Evolutionary conservation across 768 basidiomycete species (phyloP), one percentile per base, ranked within the genome.

Genomic region (Trametes punicea): DNA sequence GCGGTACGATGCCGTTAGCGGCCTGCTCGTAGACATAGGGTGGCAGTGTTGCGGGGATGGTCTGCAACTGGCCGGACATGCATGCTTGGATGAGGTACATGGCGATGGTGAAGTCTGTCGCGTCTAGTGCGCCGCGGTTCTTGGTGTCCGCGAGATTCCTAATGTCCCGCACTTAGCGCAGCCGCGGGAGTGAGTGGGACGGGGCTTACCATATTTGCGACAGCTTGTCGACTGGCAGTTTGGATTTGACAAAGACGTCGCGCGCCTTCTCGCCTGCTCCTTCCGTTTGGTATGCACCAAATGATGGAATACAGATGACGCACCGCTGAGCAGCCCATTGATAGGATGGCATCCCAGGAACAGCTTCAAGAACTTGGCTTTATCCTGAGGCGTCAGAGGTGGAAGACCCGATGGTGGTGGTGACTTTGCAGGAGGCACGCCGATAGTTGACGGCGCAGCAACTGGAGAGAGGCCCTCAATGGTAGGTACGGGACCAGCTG

Each of bases 131-230:
- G 48, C 97, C 96, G 58, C 97, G 82, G 62, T 89, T 83, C 71
- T 95, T 90, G 3, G 94, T 95, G 70, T 99, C 97, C n/a, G 95
- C 89, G 34, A 99, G 81, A 60, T 80, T 87, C 95, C 94, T 97
- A 64, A 3, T 29, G 36, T 15, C 55, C 51, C 7, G 18, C 6
- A 48, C 25, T 49, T 15, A 41, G 11, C 42, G 34, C 31, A 4
- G 30, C 30, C 16, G 2, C 15, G 10, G 20, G 15, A n/a, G 25
- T 6, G 25, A 54, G 10, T 18, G 27, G 23, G 44, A 45, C 3
- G 18, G 16, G 13, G 66, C 83, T 51, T 56, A 92, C 96, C 97
- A 99, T 73, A 98, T 95, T 68, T 93, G 89, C 30, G 88, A 84
- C 23, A 99, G 81, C 62, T 88, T 88, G 53, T 96, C 93, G 61